Base-by-base conservation (phyloP, 2,329 filamentous ascomycete genomes). In the Epichloe uncinata region DNA sequence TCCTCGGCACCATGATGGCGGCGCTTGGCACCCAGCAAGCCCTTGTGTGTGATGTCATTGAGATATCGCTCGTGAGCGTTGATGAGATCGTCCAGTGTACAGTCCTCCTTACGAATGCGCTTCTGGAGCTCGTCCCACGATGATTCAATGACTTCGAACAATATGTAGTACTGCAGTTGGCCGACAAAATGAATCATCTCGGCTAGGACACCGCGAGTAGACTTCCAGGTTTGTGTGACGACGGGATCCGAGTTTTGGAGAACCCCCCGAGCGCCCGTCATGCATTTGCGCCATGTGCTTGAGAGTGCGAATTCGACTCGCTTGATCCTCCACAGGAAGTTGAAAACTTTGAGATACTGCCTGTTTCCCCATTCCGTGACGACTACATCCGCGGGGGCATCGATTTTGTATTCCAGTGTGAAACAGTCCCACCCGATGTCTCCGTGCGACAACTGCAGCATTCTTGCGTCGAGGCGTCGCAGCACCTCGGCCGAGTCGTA, bases 381-480 rank as follows among this genome's bases (percentile, higher is more conserved):
- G 45, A 98, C 90, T 30, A 98, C 93, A 63, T 98, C 93, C 22
- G 96, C 87, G 0, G 93, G 93, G 2, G 91, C 86, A 63, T 95
- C 90, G 57, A 98, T 93, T 65, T 97, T 96, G 70, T 98, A 98
- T 65, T 98, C 94, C 8, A 98, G 79, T 0, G 93, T 98, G 68
- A 98, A 98, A 63, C 94, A 95, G 63, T 98, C 93, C 93, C 93
- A 98, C 46, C 93, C 93, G 48, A 96, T 97, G 60, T 98, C 93
- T 47, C 93, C 93, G 59, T 96, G 90, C 8, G 86, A 94, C 5
- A 97, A 77, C 68, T 97, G 91, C 40, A 98, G 77, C 91, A 98
- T 97, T 54, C 94, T 86, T n/a, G 93, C 91, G 66, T 98, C 93
- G 3, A 98, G 77, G 11, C 93, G 81, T 5, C 88, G 82, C 30